Base-by-base conservation (phyloP, 176 grass and related monocot species). In the Thalia dealbata region DNA sequence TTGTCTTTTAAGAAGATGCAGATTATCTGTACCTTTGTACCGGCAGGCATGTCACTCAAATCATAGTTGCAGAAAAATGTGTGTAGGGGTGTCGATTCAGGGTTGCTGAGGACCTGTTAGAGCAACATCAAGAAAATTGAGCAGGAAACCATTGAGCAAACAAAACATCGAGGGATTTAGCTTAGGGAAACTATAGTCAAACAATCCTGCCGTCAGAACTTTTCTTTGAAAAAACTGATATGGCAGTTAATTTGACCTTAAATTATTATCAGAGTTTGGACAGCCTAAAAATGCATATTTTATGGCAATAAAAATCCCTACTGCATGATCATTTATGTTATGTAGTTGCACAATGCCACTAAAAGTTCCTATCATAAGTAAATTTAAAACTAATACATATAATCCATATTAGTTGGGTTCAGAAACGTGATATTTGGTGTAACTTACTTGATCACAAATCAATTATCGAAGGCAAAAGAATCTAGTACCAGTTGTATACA, bases 21-120 rank as follows among this genome's bases (percentile, higher is more conserved):
- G 70, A 73, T 71, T 81, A 83, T 32, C 46, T 61, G 73, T 82
- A 99, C 95, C 95, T 99, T 99, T 63, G 87, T 99, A 89, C 95
- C 95, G 84, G 90, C 76, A 80, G 95, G 95, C 95, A 99, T 99
- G 79, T 92, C 90, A 82, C 78, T 93, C 76, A 99, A 84, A 93
- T 99, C 90, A 86, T 99, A 99, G 64, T 86, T 92, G 83, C 87
- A 99, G 54, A 99, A 91, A 75, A 99, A 99, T 26, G 95, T 93
- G 62, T 99, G 90, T 29, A 99, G 81, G 30, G 95, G 95, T 35
- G 95, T 99, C 79, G 84, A 93, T 79, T 99, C 95, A 73, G 95
- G 95, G 78, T 99, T 99, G 79, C 95, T 99, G n/a, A 99, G 75
- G 48, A 99, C 85, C 95, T 99, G 75, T 79, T 64, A 60, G 88